Base-by-base conservation (phyloP, 176 grass and related monocot genomes). In the Phragmites australis region DNA sequence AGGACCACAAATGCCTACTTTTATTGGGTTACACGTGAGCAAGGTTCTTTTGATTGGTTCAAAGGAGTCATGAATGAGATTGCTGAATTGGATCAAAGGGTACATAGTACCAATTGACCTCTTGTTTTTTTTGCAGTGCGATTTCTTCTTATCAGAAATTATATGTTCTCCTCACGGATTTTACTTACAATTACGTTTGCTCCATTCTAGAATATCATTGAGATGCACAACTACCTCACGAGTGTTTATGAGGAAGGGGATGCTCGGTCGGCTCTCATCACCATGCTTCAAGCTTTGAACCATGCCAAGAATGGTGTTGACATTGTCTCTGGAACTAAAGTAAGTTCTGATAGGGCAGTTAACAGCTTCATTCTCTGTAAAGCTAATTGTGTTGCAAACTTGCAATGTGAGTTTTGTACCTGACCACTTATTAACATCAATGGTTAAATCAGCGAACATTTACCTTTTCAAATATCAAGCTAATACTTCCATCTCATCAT, bases 181-280 rank as follows among this genome's bases (percentile, higher is more conserved):
- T 9, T 81, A 78, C 37, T 84, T 47, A 90, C 57, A 49, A 37
- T 43, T 71, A 39, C n/a, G 16, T 76, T 66, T 57, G 32, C 63
- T 76, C 22, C 71, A 41, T 82, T 57, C 44, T 63, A 99, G 97
- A 92, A 92, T 73, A 91, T 93, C 27, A 99, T 99, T 79, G 97
- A 99, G 90, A 99, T 99, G 97, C 97, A 99, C 71, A 99, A 99
- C 89, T 99, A 99, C 77, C 90, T 99, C 43, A 99, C 97, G 22
- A 99, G 97, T 40, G 97, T 99, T 53, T 99, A 99, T 62, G 97
- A 99, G 75, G 97, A 99, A 91, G 97, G 97, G 6, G 97, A 99
- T 79, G 97, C 97, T 70, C 85, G 97, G 41, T 99, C 97, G 9
- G 90, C 97, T 1, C 97, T 99, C 61, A 99, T 99, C 83, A 99